Evolutionary conservation across 805 yeast species (phyloP).

Genomic region (Cyberlindnera xishuangbannaensis): DNA sequence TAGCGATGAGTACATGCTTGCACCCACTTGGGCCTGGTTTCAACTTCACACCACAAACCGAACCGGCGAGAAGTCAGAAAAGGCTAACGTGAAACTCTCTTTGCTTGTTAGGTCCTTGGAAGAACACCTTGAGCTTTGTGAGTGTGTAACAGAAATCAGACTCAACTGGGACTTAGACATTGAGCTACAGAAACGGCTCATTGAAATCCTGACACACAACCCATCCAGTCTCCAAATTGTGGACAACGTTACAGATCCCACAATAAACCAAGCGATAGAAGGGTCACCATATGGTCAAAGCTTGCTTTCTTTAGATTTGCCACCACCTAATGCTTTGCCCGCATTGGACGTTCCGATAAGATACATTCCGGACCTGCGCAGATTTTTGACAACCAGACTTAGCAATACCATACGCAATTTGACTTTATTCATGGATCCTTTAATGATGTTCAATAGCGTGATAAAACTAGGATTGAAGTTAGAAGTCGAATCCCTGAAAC

Average conservation of each 20-base stretch:
- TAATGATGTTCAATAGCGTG: conserved; percentile 31
- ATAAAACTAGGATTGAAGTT: conserved; percentile 21
- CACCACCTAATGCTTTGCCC: conserved; percentile 30
- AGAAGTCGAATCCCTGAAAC: conserved; percentile 31
- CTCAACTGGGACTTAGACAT: conserved; percentile 38
- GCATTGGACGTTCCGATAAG: conserved; percentile 9
- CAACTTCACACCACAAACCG: conserved; percentile 4
- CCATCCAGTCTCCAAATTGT: conserved; percentile 29
- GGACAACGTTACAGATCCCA: conserved; percentile 37
- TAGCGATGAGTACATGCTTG: conserved; percentile 29
- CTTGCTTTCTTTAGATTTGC: conserved; percentile 19
- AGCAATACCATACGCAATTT: conserved; percentile 13
- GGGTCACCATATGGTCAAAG: conserved; percentile 22
- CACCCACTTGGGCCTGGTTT: conserved; percentile 36
- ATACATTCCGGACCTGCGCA: conserved; percentile 28
- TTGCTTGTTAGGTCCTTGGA: conserved; percentile 25
- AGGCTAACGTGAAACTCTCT: conserved; percentile 17
- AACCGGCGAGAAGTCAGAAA: conserved; percentile 22
- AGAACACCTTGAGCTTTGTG: conserved; percentile 18
- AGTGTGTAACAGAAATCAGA: conserved; percentile 32
- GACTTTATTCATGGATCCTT: conserved; percentile 35
- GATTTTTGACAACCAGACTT: conserved; percentile 25
- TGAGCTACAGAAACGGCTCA: conserved; percentile 26
- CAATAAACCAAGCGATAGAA: conserved; percentile 31
- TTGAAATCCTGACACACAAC: conserved; percentile 24